phyloP scores from a whole-genome alignment of 2,329 filamentous ascomycete species.

The Leptoxyphium fumago region DNA sequence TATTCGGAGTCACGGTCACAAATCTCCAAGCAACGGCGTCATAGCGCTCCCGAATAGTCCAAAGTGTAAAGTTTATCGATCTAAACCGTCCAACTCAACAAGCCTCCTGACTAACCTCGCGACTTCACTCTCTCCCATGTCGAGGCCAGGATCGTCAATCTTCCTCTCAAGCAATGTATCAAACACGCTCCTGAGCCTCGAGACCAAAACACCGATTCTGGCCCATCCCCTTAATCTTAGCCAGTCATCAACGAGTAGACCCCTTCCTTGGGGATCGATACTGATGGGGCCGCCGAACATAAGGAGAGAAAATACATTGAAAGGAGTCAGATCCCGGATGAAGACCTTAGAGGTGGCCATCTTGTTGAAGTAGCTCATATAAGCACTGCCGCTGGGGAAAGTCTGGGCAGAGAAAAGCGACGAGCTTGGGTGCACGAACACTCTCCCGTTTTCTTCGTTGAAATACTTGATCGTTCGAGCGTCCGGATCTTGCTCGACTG shows the following conservation, averaged over 20 bases:
- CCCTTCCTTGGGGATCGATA: conserved; percentile 75
- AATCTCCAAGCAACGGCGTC: no score
- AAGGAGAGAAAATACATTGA: conserved; percentile 77
- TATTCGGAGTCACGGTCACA: no score
- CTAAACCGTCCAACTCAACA: conserved; percentile 68
- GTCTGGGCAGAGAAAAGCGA: conserved; percentile 71
- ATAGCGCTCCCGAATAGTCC: no score
- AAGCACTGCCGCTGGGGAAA: conserved; percentile 60
- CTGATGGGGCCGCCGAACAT: conserved; percentile 76
- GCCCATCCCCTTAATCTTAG: conserved; percentile 79
- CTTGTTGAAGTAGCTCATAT: conserved; percentile 81
- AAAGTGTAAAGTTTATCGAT: conserved; percentile 10
- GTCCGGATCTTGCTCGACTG: conserved; percentile 85
- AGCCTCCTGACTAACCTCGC: conserved; percentile 64
- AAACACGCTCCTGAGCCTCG: conserved; percentile 68
- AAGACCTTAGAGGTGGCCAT: conserved; percentile 89
- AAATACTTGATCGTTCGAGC: conserved; percentile 87
- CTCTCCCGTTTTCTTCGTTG: conserved; percentile 64
- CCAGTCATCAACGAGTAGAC: conserved; percentile 86
- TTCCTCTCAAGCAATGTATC: conserved; percentile 70
- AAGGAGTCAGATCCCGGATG: conserved; percentile 78
- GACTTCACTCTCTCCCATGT: conserved; percentile 41
- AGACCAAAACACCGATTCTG: conserved; percentile 78
- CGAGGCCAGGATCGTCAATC: conserved; percentile 54
- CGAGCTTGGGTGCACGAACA: conserved; percentile 85